Evolutionary conservation across 2,329 filamentous ascomycete species (phyloP).

Genomic region (Penicillium sp.): DNA sequence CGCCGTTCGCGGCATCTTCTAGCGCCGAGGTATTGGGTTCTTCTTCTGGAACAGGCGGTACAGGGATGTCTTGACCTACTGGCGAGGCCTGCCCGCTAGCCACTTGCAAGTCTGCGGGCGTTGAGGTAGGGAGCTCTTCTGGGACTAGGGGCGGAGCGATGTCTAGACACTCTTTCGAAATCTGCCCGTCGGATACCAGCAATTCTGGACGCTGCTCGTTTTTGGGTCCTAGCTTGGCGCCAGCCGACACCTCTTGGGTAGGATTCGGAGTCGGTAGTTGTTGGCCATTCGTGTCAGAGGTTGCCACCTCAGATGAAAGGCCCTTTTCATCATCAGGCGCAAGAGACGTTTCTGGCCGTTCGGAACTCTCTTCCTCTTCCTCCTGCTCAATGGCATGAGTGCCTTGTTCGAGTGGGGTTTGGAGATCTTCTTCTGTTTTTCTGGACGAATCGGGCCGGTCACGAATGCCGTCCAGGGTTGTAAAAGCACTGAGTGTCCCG

Average conservation of each 20-base stretch:
- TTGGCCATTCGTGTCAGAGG: neutral
- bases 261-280: constrained; percentile 29
- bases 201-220: neutral
- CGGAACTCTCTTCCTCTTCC: neutral
- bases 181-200: neutral
- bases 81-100: neutral
- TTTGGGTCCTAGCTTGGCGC: neutral
- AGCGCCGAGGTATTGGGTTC: neutral
- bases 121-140: neutral
- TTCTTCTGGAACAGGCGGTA: neutral
- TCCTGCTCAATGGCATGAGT: neutral
- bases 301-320: neutral
- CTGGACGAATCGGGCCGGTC: neutral
- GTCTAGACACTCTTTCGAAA: neutral
- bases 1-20: neutral
- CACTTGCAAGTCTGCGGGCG: too few relatives aligned
- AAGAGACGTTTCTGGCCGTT: neutral
- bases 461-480: neutral
- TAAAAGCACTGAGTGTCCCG: neutral
- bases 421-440: neutral
- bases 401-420: neutral
- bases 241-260: constrained; percentile 26
- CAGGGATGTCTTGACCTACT: constrained; percentile 1
- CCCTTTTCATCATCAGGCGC: neutral
- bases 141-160: neutral